Percentiles rank a stretch among this genome's conserved stretches.
Evolutionary conservation across 331 rosid species (phyloP).

Genomic region (Quercus lobata): DNA sequence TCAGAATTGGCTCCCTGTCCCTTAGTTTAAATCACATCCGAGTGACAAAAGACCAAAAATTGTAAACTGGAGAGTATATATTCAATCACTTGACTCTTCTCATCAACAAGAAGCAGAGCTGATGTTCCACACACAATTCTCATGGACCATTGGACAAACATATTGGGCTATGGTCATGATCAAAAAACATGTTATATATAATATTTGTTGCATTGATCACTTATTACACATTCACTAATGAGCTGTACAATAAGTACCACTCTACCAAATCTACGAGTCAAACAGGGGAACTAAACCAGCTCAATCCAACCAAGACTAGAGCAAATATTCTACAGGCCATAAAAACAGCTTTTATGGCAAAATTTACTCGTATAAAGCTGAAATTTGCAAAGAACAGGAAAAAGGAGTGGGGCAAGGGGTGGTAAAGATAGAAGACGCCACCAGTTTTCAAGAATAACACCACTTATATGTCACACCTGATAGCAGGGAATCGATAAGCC

Average conservation of each 20-base stretch:
- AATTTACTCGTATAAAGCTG: not conserved
- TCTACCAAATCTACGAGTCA: not conserved
- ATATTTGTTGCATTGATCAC: not conserved
- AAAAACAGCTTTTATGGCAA: not conserved
- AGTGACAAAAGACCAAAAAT: too few species aligned
- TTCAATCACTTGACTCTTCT: slow-evolving; percentile 4
- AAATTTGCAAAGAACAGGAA: not conserved
- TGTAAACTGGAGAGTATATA: too few species aligned
- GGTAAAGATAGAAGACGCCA: too few species aligned
- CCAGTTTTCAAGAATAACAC: too few species aligned
- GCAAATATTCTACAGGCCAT: not conserved
- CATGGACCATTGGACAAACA: too few species aligned
- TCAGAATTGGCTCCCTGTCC: not conserved
- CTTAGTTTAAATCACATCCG: too few species aligned
- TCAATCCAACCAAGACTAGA: not conserved
- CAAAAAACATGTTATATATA: not conserved
- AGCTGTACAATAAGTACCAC: not conserved
- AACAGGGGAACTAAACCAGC: not conserved
- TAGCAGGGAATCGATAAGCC: too few species aligned
- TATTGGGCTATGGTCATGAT: not conserved
- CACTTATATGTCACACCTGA: too few species aligned
- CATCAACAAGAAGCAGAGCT: not conserved
- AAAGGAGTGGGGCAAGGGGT: too few species aligned
- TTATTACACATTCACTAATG: not conserved
- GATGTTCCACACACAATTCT: not conserved